A percentile compares a stretch with the other conserved stretches of the same genome.
These are phyloP conservation scores for Microbotryomycetes sp. DNA, from an alignment of 1,284 basidiomycete species.

Conservation along the genomic window DNA sequence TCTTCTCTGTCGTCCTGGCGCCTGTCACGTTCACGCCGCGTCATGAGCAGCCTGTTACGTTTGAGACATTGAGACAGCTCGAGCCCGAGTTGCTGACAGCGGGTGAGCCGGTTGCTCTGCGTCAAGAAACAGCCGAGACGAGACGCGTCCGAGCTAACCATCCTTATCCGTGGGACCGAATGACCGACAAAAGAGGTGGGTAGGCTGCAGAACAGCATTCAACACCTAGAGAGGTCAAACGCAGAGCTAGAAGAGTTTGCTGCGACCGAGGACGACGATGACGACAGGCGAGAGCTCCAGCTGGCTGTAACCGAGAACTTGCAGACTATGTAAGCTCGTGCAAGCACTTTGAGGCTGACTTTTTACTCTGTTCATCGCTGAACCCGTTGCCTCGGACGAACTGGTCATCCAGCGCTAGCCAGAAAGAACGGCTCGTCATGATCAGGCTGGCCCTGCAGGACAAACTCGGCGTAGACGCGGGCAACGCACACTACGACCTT, in stretches of 20 bases:
- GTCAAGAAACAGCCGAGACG: not conserved
- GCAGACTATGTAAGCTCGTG: constrained; percentile 19
- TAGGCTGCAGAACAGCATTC: constrained; percentile 19
- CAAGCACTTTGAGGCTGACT: not conserved
- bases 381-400: not conserved
- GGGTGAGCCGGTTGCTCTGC: constrained; percentile 1
- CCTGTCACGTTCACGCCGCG: constrained; percentile 2
- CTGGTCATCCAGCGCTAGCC: constrained; percentile 8
- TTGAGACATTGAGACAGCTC: constrained; percentile 9
- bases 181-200: constrained; percentile 27
- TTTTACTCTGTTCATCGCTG: too few relatives aligned
- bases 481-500: constrained; percentile 19
- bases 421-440: constrained; percentile 23
- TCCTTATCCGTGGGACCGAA: not conserved
- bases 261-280: not conserved
- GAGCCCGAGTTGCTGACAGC: constrained; percentile 18
- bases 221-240: constrained; percentile 25
- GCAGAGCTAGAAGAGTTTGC: constrained; percentile 10
- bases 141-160: not conserved
- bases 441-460: constrained; percentile 21
- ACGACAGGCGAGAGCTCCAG: constrained; percentile 7
- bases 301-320: constrained; percentile 16
- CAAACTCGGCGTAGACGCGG: constrained; percentile 24
- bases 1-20: not conserved
- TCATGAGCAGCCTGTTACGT: constrained; percentile 25